Percentiles rank a stretch among this genome's conserved stretches.
These are phyloP conservation scores for Grosmannia serpens DNA, from an alignment of 2,329 filamentous ascomycete species.

Conservation along the genomic window DNA sequence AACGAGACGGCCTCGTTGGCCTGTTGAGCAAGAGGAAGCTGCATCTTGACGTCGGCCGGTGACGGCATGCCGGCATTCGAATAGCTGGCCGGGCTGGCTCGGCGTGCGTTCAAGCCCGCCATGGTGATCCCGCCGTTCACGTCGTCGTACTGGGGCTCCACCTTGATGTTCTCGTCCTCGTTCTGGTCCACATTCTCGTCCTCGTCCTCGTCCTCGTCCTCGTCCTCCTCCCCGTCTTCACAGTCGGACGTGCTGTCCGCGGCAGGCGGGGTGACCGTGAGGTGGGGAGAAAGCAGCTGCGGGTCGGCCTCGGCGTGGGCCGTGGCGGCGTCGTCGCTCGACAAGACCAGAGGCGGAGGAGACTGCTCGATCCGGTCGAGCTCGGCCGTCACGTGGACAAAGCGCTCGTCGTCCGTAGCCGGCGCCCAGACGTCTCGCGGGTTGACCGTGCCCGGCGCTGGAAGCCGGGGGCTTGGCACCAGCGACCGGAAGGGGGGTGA, in stretches of 20 bases:
- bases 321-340: not conserved
- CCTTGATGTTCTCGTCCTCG: not conserved
- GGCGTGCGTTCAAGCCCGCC: not conserved
- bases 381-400: slow-evolving; percentile 22
- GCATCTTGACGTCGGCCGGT: not conserved
- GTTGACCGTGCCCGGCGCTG: slow-evolving; percentile 37
- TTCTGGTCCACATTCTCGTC: not conserved
- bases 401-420: slow-evolving; percentile 23
- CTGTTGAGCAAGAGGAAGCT: not conserved
- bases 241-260: not conserved
- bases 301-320: not conserved
- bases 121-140: not conserved
- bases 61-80: not conserved
- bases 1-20: not conserved
- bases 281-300: not conserved
- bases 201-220: not conserved
- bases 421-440: slow-evolving; percentile 43
- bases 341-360: slow-evolving; percentile 9
- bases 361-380: slow-evolving; percentile 23
- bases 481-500: slow-evolving; percentile 9
- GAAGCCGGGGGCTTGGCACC: slow-evolving; percentile 16
- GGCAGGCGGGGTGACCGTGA: not conserved
- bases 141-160: not conserved
- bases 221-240: not conserved
- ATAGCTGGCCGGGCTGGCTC: not conserved